Percentiles rank a stretch among this genome's conserved stretches.
phyloP scores from a whole-genome alignment of 78 protist genomes.

The Cavenderia fasciculata region DNA sequence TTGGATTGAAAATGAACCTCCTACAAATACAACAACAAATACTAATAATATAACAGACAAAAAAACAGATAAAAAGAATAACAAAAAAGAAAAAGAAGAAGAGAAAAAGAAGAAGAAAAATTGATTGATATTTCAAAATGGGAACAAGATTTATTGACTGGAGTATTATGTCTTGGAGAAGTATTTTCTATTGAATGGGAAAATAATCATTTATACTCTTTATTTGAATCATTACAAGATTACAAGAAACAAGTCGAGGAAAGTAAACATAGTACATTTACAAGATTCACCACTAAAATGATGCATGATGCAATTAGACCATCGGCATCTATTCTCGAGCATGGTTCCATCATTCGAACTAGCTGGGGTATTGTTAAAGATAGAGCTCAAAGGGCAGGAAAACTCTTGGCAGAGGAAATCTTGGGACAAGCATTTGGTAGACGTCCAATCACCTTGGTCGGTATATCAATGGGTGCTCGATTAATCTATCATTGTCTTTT shows the following conservation, averaged over 20 bases:
- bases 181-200: slow-evolving; percentile 33
- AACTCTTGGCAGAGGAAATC: slow-evolving; percentile 60
- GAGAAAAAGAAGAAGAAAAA: too few relatives aligned
- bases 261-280: not conserved
- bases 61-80: too few relatives aligned
- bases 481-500: slow-evolving; percentile 77
- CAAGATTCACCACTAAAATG: slow-evolving; percentile 29
- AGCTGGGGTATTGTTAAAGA: slow-evolving; percentile 60
- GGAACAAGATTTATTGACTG: slow-evolving; percentile 31
- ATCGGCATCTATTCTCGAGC: slow-evolving; percentile 16
- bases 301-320: slow-evolving; percentile 53
- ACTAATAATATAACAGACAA: too few relatives aligned
- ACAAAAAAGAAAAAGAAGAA: too few relatives aligned
- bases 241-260: slow-evolving; percentile 27
- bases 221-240: slow-evolving; percentile 14
- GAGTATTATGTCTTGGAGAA: slow-evolving; percentile 46
- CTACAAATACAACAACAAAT: too few relatives aligned
- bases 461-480: slow-evolving; percentile 81
- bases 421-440: slow-evolving; percentile 48
- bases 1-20: slow-evolving; percentile 26
- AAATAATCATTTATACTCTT: not conserved
- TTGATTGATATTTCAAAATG: slow-evolving; percentile 11
- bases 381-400: slow-evolving; percentile 26
- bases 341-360: slow-evolving; percentile 6
- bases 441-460: slow-evolving; percentile 84